Conservation (phyloP, 2,329 filamentous ascomycete genomes). For the Domatiomyces globalis region DNA sequence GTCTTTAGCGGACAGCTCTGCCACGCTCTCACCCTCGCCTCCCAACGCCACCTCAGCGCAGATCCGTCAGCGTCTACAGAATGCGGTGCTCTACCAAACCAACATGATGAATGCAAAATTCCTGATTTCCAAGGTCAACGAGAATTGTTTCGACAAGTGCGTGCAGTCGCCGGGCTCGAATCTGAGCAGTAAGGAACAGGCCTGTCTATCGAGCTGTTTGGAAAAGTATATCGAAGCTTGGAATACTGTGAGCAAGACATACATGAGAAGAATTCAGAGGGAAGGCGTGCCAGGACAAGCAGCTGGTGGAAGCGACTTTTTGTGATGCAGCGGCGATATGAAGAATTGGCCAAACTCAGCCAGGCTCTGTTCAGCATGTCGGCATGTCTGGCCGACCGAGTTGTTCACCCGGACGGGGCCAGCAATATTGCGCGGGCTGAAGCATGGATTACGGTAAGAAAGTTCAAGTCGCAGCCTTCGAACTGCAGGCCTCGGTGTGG, state of each 20-base stretch:
- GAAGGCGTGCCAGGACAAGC: slow-evolving; percentile 27
- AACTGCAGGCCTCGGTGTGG: no score
- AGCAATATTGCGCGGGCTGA: no score
- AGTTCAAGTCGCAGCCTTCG: background rate
- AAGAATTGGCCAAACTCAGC: background rate
- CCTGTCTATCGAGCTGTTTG: slow-evolving; percentile 63
- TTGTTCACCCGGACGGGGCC: no score
- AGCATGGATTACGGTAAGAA: background rate
- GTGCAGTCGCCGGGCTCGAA: slow-evolving; percentile 54
- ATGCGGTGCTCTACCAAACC: slow-evolving; percentile 48
- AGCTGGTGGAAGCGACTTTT: slow-evolving; percentile 17
- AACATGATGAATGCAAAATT: slow-evolving; percentile 54
- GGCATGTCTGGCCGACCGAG: background rate
- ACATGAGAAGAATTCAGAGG: slow-evolving; percentile 49
- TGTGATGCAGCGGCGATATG: slow-evolving; percentile 1
- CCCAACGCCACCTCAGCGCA: slow-evolving; percentile 7
- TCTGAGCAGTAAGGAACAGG: slow-evolving; percentile 52
- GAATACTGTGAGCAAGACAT: slow-evolving; percentile 58
- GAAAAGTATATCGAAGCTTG: slow-evolving; percentile 73
- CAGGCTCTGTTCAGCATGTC: background rate
- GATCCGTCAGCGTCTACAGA: slow-evolving; percentile 27
- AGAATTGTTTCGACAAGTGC: slow-evolving; percentile 68
- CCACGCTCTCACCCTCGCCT: slow-evolving; percentile 11
- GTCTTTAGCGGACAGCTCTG: slow-evolving; percentile 1
- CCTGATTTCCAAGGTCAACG: slow-evolving; percentile 67